Evolutionary conservation across 805 yeast species (phyloP), one percentile per base, ranked within the genome.

Genomic region (Zygoascus flipseniorum): DNA sequence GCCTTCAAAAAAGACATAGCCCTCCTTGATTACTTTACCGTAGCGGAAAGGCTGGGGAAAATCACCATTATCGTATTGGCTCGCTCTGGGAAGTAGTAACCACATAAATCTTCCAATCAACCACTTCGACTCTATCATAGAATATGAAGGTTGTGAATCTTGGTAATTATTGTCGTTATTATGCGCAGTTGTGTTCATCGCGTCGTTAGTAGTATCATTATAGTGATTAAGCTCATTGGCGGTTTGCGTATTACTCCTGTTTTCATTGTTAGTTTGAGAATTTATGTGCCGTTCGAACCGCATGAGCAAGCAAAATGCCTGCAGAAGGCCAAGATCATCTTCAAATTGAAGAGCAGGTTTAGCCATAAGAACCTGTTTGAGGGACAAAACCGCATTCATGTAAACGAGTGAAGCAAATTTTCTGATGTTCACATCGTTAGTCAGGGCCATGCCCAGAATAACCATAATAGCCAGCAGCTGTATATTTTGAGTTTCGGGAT

Each of bases 391-490:
- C 16, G 59, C 62, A 5, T 56, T 20, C 10, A 59, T 57, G 48
- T 56, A 60, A 6, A 56, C 53, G 2, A 51, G 50, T 37, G 46
- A 52, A 8, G 68, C 65, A 8, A 56, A 52, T 13, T 48, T 47
- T 9, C 51, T 49, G 5, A 52, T 57, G 3, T 39, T 31, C 8
- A 41, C 47, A 19, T 58, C 60, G 5, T 54, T 52, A 20, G 58
- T 50, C 31, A 65, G 32, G 2, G 68, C 54, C 66, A 66, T 60
- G 2, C 70, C 70, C n/a, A 67, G 31, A 14, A 63, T 47, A 9
- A 60, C 58, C 53, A 68, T 43, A 11, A 60, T 61, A 1, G 63
- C 63, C 48, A 67, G 53, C 42, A 67, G 53, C 23, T 62, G 56
- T 0, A 62, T 58, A 42, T 62, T 60, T 16, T 59, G 53, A 1